Evolutionary conservation across 2,329 filamentous ascomycete species (phyloP), one percentile per base, ranked within the genome.

Genomic region (Cladosporium halotolerans): DNA sequence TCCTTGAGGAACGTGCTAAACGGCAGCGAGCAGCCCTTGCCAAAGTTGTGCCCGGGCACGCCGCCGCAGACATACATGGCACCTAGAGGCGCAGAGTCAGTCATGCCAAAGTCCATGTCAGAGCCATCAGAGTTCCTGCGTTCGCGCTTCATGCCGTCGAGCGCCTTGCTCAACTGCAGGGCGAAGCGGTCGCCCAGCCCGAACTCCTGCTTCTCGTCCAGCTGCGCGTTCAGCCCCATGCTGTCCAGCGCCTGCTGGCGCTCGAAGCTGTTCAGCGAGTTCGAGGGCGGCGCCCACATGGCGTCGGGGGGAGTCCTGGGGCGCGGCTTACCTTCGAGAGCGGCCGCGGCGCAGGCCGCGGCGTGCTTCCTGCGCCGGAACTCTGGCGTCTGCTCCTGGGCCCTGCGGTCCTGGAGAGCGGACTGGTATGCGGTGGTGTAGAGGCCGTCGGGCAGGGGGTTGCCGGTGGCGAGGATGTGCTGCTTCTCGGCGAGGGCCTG

Each of bases 401-500:
- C 18, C 14, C 33, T 19, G n/a, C 33, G 32, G 10, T 47, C 33
- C 18, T 47, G 16, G 16, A 47, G 19, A 4, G 19, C 5, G 13
- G 45, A 32, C 4, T 39, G 33, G 23, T 38, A 47, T 9, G 6
- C 23, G 18, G 45, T 19, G 4, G 13, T 11, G 8, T 18, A 4
- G 31, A 13, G n/a, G 9, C 23, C 23, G 13, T 32, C 19, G 23
- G 19, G 19, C 42, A 19, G 32, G 23, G 19, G 32, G 28, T 44
- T 13, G 14, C 32, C 45, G n/a, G 45, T 45, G n/a, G 32, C 32
- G 9, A 38, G 32, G 34, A 38, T 44, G 14, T 53, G 44, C 9
- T 47, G 31, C 42, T 53, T 49, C 45, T 28, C 23, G 11, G 42
- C 40, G 16, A 55, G 28, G 33, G 44, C 45, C 18, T 55, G 32